phyloP scores from a whole-genome alignment of 2,329 filamentous ascomycete species.

The Paraphaeosphaeria sporulosa region DNA sequence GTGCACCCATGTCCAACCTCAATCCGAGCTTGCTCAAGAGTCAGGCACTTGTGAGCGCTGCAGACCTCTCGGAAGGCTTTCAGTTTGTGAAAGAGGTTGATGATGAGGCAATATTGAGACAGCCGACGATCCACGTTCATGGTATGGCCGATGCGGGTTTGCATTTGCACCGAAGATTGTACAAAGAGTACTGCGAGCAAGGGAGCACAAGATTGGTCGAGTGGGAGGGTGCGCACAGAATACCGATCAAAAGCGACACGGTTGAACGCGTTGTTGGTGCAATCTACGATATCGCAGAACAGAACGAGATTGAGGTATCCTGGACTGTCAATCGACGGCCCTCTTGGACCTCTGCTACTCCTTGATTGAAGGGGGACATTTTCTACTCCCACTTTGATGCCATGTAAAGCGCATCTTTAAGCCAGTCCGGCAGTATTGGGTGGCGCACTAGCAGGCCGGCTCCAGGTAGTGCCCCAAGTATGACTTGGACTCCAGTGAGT shows the following conservation, averaged over 20 bases:
- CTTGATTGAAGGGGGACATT: too few species aligned
- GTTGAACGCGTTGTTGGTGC: slow-evolving; percentile 64
- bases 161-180: slow-evolving; percentile 63
- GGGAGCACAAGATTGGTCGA: slow-evolving; percentile 67
- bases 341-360: background rate
- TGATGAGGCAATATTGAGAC: slow-evolving; percentile 56
- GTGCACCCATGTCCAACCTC: slow-evolving; percentile 66
- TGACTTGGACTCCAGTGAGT: too few species aligned
- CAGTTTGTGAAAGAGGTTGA: slow-evolving; percentile 48
- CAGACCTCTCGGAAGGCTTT: slow-evolving; percentile 54
- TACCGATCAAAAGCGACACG: slow-evolving; percentile 73
- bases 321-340: slow-evolving; percentile 32
- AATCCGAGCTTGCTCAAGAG: slow-evolving; percentile 49
- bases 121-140: slow-evolving; percentile 74
- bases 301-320: slow-evolving; percentile 54
- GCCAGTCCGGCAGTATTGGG: background rate
- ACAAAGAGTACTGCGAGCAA: slow-evolving; percentile 66
- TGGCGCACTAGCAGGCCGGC: background rate
- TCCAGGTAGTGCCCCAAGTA: too few species aligned
- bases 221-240: slow-evolving; percentile 76
- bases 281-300: slow-evolving; percentile 61
- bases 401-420: background rate
- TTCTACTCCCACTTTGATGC: too few species aligned
- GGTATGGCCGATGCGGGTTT: slow-evolving; percentile 68
- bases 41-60: slow-evolving; percentile 50